phyloP scores from a whole-genome alignment of 257 asterid species.

The Rehmannia glutinosa region DNA sequence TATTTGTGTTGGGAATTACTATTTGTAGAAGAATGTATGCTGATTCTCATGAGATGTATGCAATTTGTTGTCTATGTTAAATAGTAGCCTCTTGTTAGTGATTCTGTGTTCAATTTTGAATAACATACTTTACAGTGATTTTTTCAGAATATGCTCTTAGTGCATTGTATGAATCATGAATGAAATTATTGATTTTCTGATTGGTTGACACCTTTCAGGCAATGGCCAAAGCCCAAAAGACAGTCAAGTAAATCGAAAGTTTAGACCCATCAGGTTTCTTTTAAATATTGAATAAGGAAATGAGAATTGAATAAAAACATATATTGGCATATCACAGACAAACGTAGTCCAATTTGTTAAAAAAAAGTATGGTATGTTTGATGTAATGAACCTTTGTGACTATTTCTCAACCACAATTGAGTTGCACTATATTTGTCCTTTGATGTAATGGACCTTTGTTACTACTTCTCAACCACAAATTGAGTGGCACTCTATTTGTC shows the following conservation, averaged over 20 bases:
- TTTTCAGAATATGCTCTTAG: neutral
- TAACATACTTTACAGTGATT: neutral
- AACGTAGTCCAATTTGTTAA: too few relatives aligned
- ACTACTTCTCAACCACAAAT: neutral
- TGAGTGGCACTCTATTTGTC: neutral
- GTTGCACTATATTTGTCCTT: too few relatives aligned
- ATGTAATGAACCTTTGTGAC: too few relatives aligned
- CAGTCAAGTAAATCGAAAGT: neutral
- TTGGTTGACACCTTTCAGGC: neutral
- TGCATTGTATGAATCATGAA: too few relatives aligned
- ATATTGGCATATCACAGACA: too few relatives aligned
- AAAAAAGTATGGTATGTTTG: too few relatives aligned
- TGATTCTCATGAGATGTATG: conserved; percentile 17
- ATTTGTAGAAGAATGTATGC: conserved; percentile 13
- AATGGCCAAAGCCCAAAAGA: neutral
- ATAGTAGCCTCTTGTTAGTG: too few relatives aligned
- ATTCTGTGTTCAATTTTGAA: neutral
- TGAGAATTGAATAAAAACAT: too few relatives aligned
- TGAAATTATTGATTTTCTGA: neutral
- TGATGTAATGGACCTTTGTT: neutral
- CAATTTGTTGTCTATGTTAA: conserved; percentile 1
- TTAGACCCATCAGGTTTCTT: neutral
- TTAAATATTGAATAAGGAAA: too few relatives aligned
- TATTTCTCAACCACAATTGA: too few relatives aligned
- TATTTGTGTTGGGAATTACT: conserved; percentile 1